Percentiles rank a stretch among this genome's conserved stretches.
These are phyloP conservation scores for Zymoseptoria passerinii DNA, from an alignment of 2,329 filamentous ascomycete species.

Conservation along the genomic window DNA sequence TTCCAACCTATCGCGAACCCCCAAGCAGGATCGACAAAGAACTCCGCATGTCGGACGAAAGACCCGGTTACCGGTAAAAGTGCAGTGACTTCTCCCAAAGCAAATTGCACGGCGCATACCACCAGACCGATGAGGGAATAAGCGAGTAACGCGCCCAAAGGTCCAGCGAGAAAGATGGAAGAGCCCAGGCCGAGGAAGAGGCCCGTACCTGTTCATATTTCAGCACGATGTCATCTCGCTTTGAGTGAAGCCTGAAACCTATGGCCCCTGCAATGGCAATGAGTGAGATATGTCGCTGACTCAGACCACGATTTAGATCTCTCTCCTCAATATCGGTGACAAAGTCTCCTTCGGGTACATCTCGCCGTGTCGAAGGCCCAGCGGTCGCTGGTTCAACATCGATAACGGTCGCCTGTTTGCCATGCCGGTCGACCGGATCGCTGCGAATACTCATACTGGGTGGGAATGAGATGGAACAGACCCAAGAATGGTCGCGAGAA, in stretches of 20 bases:
- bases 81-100: constrained; percentile 32
- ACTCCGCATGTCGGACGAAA: constrained; percentile 30
- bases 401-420: not conserved
- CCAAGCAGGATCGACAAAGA: constrained; percentile 33
- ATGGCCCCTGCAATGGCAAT: constrained; percentile 67
- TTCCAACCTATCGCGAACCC: constrained; percentile 32
- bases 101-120: constrained; percentile 29
- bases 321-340: constrained; percentile 23
- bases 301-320: constrained; percentile 42
- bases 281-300: constrained; percentile 49
- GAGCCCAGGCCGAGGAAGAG: constrained; percentile 22
- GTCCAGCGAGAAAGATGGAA: constrained; percentile 17
- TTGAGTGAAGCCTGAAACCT: constrained; percentile 28
- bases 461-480: no score
- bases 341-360: constrained; percentile 17
- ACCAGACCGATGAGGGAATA: constrained; percentile 33
- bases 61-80: constrained; percentile 33
- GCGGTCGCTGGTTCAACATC: not conserved
- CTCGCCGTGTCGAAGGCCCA: not conserved
- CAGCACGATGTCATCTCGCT: not conserved
- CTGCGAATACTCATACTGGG: not conserved
- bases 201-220: constrained; percentile 14
- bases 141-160: constrained; percentile 25
- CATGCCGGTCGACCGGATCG: not conserved
- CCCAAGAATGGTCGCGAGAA: not conserved